Conservation (phyloP, 2,329 filamentous ascomycete genomes). For the Chrysoporthe puriensis region DNA sequence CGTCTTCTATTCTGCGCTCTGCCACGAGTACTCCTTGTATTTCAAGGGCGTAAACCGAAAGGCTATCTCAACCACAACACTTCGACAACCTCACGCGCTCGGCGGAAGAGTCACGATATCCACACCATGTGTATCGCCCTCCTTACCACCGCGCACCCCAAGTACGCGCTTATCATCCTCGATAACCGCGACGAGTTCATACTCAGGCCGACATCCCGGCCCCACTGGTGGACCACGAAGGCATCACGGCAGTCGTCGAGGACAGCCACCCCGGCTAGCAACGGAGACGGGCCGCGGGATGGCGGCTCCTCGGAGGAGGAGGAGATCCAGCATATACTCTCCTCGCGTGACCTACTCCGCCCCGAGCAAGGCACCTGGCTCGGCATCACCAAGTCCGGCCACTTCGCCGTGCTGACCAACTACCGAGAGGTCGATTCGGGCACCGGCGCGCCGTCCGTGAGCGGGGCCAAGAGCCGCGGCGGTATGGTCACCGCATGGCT, state of each 20-base stretch:
- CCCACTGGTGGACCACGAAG: slow-evolving; percentile 63
- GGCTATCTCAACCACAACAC: not conserved
- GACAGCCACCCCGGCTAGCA: slow-evolving; percentile 24
- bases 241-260: slow-evolving; percentile 28
- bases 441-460: slow-evolving; percentile 56
- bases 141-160: slow-evolving; percentile 74
- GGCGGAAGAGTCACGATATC: not conserved
- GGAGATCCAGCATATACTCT: slow-evolving; percentile 51
- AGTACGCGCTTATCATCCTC: slow-evolving; percentile 74
- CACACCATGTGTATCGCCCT: slow-evolving; percentile 75
- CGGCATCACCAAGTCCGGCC: slow-evolving; percentile 62
- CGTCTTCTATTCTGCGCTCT: not conserved
- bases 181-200: slow-evolving; percentile 80
- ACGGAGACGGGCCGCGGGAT: slow-evolving; percentile 21
- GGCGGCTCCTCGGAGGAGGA: slow-evolving; percentile 18
- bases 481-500: slow-evolving; percentile 68
- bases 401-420: slow-evolving; percentile 68
- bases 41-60: not conserved
- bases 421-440: slow-evolving; percentile 60
- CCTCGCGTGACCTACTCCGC: slow-evolving; percentile 64
- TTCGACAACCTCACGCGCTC: not conserved
- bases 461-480: slow-evolving; percentile 61
- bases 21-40: not conserved
- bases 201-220: slow-evolving; percentile 64
- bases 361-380: slow-evolving; percentile 69